These are phyloP conservation scores for Endogone sp. DNA, from an alignment of 192 early-diverging fungal species.

Conservation along the genomic window DNA sequence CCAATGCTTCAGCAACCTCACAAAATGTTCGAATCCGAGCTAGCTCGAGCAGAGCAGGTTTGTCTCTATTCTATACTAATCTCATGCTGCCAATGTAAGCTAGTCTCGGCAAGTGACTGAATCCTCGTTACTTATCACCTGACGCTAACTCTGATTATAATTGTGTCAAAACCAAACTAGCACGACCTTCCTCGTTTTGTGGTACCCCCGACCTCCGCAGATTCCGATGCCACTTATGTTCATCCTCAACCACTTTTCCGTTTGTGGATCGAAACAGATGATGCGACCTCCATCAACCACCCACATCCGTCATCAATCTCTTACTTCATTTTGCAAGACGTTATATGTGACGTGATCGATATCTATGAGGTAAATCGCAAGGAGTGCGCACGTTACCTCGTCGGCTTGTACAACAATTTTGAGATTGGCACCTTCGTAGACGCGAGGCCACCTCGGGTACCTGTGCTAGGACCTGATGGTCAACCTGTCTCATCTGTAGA, in stretches of 20 bases:
- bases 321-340: slow-evolving; percentile 78
- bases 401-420: slow-evolving; percentile 60
- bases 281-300: slow-evolving; percentile 8
- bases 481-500: slow-evolving; percentile 5
- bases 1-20: slow-evolving; percentile 45
- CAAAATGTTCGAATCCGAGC: slow-evolving; percentile 39
- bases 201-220: slow-evolving; percentile 27
- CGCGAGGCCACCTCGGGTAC: not conserved
- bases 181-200: slow-evolving; percentile 44
- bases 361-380: slow-evolving; percentile 91
- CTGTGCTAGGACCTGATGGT: not conserved
- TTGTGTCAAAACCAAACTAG: slow-evolving; percentile 15
- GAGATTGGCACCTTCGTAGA: slow-evolving; percentile 33
- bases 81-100: no score
- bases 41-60: slow-evolving; percentile 39
- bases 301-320: slow-evolving; percentile 37
- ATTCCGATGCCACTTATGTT: slow-evolving; percentile 20
- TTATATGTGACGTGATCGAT: slow-evolving; percentile 73
- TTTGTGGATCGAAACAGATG: slow-evolving; percentile 30
- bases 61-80: not conserved
- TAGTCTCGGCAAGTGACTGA: no score
- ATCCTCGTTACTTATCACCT: no score
- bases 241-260: slow-evolving; percentile 29
- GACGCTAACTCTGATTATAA: no score
- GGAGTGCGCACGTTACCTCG: slow-evolving; percentile 75